phyloP scores from a whole-genome alignment of 2,329 filamentous ascomycete species.

The Aspergillus aculeatus region DNA sequence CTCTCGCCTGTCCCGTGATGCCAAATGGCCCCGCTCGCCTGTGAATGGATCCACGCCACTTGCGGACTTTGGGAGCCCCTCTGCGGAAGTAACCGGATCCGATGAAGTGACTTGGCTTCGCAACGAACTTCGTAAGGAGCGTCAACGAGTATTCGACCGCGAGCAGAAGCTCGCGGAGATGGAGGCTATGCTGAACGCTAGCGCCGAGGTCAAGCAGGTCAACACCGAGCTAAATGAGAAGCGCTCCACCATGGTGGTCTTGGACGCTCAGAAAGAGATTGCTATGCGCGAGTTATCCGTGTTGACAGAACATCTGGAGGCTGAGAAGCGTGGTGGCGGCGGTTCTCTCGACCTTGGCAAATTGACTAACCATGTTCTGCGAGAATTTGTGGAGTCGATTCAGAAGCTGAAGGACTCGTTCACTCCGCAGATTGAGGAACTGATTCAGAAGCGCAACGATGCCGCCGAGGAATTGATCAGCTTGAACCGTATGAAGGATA shows the following conservation, averaged over 20 bases:
- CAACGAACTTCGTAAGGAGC: slow-evolving; percentile 76
- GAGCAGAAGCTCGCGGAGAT: slow-evolving; percentile 85
- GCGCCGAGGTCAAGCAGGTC: slow-evolving; percentile 67
- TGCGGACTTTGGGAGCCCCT: slow-evolving; percentile 70
- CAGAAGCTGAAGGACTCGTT: slow-evolving; percentile 78
- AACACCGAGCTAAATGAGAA: slow-evolving; percentile 90
- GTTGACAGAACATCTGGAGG: slow-evolving; percentile 82
- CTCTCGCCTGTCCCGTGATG: slow-evolving; percentile 59
- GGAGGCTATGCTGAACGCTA: slow-evolving; percentile 57
- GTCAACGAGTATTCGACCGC: slow-evolving; percentile 80
- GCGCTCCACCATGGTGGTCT: slow-evolving; percentile 87
- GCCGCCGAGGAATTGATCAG: slow-evolving; percentile 81
- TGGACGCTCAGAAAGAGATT: slow-evolving; percentile 93
- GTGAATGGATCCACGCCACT: slow-evolving; percentile 50
- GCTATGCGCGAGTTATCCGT: slow-evolving; percentile 90
- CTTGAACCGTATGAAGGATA: slow-evolving; percentile 81
- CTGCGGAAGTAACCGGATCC: slow-evolving; percentile 48
- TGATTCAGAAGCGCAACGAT: slow-evolving; percentile 83
- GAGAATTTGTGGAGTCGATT: slow-evolving; percentile 62
- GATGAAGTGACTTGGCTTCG: slow-evolving; percentile 66
- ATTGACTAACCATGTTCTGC: slow-evolving; percentile 60
- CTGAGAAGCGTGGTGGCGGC: slow-evolving; percentile 77
- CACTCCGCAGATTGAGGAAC: slow-evolving; percentile 72
- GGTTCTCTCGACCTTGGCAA: slow-evolving; percentile 76
- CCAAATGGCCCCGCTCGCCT: slow-evolving; percentile 70